Percentiles rank a stretch among this genome's conserved stretches.
phyloP scores from a whole-genome alignment of 345 rosid species.

The Rhodamnia rubescens region DNA sequence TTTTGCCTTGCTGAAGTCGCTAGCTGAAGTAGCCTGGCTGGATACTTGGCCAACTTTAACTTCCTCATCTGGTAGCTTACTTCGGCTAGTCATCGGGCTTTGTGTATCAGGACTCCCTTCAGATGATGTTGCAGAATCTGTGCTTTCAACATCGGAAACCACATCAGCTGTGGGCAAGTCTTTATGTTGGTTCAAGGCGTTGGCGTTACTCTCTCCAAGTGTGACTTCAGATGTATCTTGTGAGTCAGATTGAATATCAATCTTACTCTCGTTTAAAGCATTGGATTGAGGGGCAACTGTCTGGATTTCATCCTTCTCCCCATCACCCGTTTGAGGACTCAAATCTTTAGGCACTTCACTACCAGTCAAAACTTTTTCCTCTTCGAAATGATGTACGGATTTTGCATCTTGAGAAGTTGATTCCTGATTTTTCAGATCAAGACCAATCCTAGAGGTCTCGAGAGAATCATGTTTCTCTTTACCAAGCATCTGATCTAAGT shows the following conservation, averaged over 20 bases:
- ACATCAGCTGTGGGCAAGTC: slow-evolving; percentile 4
- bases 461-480: slow-evolving; percentile 15
- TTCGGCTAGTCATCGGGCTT: slow-evolving; percentile 19
- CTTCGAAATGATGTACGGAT: slow-evolving; percentile 5
- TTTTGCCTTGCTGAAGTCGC: slow-evolving; percentile 12
- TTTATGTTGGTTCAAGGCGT: slow-evolving; percentile 17
- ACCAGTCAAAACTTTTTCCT: slow-evolving; percentile 19
- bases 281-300: slow-evolving; percentile 20
- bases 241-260: slow-evolving; percentile 9
- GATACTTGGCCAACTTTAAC: slow-evolving; percentile 7
- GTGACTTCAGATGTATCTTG: slow-evolving; percentile 21
- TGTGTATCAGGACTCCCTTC: slow-evolving; percentile 14
- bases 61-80: slow-evolving; percentile 23
- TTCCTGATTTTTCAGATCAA: neutral
- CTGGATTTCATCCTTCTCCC: slow-evolving; percentile 19
- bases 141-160: slow-evolving; percentile 15
- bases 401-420: slow-evolving; percentile 9
- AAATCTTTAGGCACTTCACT: slow-evolving; percentile 20
- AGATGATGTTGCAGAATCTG: slow-evolving; percentile 13
- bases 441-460: slow-evolving; percentile 11
- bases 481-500: slow-evolving; percentile 38
- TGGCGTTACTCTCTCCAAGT: slow-evolving; percentile 16
- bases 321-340: slow-evolving; percentile 10
- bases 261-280: slow-evolving; percentile 11
- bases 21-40: slow-evolving; percentile 10